phyloP scores from a whole-genome alignment of 179 eudicot genomes.

The Silene vulgaris region DNA sequence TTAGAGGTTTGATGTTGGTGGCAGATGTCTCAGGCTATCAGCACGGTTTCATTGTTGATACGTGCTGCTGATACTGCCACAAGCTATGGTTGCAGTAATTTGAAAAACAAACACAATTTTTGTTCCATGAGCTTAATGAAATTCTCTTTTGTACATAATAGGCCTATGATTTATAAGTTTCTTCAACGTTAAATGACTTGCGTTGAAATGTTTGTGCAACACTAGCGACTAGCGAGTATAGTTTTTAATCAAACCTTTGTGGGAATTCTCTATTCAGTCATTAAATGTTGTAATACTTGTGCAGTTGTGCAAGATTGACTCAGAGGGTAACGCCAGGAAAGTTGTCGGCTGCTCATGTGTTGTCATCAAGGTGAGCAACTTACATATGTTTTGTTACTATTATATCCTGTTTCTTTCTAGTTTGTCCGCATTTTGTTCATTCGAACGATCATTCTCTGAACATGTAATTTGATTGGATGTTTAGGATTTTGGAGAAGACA shows the following conservation, averaged over 20 bases:
- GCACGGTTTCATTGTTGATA: too few relatives aligned
- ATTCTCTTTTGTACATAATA: too few relatives aligned
- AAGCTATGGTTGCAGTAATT: too few relatives aligned
- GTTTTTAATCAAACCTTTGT: background rate
- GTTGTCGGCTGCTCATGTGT: constrained; percentile 44
- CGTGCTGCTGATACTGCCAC: too few relatives aligned
- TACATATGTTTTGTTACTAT: background rate
- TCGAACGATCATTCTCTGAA: too few relatives aligned
- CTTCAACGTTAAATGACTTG: too few relatives aligned
- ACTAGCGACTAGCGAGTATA: background rate
- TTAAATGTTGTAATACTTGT: background rate
- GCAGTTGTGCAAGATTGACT: constrained; percentile 42
- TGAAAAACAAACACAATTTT: too few relatives aligned
- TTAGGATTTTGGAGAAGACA: constrained; percentile 38
- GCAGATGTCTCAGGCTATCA: too few relatives aligned
- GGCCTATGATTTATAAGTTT: too few relatives aligned
- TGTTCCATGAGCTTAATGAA: too few relatives aligned
- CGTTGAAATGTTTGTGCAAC: too few relatives aligned
- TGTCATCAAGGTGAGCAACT: constrained; percentile 29
- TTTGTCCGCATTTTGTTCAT: background rate
- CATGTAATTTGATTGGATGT: background rate
- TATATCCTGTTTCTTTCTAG: background rate
- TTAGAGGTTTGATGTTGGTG: background rate
- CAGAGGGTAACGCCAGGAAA: constrained; percentile 43
- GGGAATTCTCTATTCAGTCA: background rate